phyloP scores from a whole-genome alignment of 2,329 filamentous ascomycete species.

The Fusarium globosum region DNA sequence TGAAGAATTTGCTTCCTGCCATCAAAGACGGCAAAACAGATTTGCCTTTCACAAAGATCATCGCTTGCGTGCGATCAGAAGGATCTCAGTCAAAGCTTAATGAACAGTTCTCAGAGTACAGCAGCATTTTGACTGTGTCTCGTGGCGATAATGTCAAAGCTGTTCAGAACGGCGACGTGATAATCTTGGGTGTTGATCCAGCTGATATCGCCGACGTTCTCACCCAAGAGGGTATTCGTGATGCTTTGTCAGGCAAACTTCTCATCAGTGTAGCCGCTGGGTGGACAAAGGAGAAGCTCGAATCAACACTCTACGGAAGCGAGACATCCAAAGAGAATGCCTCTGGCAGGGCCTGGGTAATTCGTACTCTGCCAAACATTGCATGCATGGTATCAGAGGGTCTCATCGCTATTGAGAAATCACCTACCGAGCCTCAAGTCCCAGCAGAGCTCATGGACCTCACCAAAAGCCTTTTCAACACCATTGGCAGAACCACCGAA shows the following conservation, averaged over 20 bases:
- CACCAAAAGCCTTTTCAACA: constrained; percentile 61
- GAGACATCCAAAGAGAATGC: constrained; percentile 27
- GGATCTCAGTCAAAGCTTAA: constrained; percentile 38
- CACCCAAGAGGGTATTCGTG: constrained; percentile 49
- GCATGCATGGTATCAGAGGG: constrained; percentile 49
- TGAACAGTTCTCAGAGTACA: constrained; percentile 32
- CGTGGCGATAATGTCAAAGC: constrained; percentile 51
- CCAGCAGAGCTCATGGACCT: constrained; percentile 39
- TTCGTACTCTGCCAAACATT: constrained; percentile 52
- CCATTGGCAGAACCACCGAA: constrained; percentile 63
- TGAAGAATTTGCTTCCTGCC: constrained; percentile 38
- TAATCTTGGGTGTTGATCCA: constrained; percentile 61
- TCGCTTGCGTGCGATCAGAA: constrained; percentile 48
- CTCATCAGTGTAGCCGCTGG: constrained; percentile 64
- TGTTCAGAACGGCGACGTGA: constrained; percentile 50
- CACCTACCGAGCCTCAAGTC: constrained; percentile 24
- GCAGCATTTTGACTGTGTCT: constrained; percentile 38
- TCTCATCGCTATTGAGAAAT: constrained; percentile 49
- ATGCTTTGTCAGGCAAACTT: constrained; percentile 57
- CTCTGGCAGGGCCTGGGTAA: constrained; percentile 36
- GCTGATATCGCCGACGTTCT: constrained; percentile 55
- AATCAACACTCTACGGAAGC: constrained; percentile 50
- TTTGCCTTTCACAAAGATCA: constrained; percentile 41
- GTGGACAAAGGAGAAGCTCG: constrained; percentile 56
- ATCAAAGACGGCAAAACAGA: constrained; percentile 6